Conservation (phyloP, 768 basidiomycete species). For the Mycena olivaceomarginata region DNA sequence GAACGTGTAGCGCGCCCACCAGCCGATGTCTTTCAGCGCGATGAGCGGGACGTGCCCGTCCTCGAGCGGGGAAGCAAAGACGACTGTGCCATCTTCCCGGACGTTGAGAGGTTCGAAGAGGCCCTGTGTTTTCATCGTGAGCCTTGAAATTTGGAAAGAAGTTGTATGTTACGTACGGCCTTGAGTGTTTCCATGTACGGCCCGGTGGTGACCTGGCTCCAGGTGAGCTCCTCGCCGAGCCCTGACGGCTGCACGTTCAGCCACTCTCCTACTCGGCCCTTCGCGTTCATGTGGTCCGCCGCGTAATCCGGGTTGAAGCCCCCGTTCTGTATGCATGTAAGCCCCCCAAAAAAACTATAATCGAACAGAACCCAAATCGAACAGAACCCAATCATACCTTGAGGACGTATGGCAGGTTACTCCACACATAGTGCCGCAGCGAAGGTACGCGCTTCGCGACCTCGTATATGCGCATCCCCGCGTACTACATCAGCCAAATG, state of each 20-base stretch:
- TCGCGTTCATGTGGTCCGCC: conserved; percentile 32
- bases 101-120: conserved; percentile 58
- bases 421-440: conserved; percentile 64
- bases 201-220: conserved; percentile 29
- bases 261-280: conserved; percentile 28
- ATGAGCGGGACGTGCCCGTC: conserved; percentile 61
- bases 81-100: conserved; percentile 61
- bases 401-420: conserved; percentile 44
- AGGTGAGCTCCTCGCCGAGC: conserved; percentile 4
- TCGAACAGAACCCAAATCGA: background rate
- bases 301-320: conserved; percentile 27
- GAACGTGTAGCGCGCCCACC: conserved; percentile 61
- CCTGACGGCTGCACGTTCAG: conserved; percentile 16
- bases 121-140: conserved; percentile 38
- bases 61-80: conserved; percentile 59
- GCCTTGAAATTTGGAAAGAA: background rate
- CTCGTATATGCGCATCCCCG: conserved; percentile 65
- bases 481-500: conserved; percentile 40
- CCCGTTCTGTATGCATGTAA: background rate
- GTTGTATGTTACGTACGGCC: background rate
- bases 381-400: conserved; percentile 52
- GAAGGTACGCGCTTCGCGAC: conserved; percentile 56
- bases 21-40: conserved; percentile 61
- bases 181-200: conserved; percentile 30
- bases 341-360: too few relatives aligned